A percentile compares a stretch with the other conserved stretches of the same genome.
Evolutionary conservation across 345 rosid genomes (phyloP).

Genomic region (Conringia planisiliqua): DNA sequence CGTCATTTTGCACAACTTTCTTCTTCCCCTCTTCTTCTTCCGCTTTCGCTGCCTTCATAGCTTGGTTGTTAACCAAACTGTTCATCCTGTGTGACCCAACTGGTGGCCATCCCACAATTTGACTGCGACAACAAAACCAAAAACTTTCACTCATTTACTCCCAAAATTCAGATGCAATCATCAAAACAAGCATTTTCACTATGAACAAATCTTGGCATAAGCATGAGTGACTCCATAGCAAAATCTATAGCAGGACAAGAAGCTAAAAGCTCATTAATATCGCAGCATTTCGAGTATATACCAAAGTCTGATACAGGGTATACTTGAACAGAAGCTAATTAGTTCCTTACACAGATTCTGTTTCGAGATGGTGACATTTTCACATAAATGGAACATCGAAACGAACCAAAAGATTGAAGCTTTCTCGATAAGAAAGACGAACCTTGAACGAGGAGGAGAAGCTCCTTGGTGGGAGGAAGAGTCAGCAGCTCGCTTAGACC

Average conservation of each 20-base stretch:
- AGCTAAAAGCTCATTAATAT: not conserved
- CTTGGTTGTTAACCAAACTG: slow-evolving; percentile 58
- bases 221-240: not conserved
- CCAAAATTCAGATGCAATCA: not conserved
- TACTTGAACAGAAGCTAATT: not conserved
- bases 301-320: not conserved
- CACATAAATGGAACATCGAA: not conserved
- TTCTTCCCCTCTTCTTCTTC: slow-evolving; percentile 26
- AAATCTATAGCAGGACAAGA: not conserved
- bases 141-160: not conserved
- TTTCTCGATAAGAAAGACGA: not conserved
- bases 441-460: slow-evolving; percentile 68
- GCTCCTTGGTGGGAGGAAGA: slow-evolving; percentile 54
- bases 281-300: not conserved
- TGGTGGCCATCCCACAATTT: slow-evolving; percentile 95
- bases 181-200: not conserved
- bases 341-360: not conserved
- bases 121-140: slow-evolving; percentile 48
- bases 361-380: not conserved
- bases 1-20: slow-evolving; percentile 31
- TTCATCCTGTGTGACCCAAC: slow-evolving; percentile 71
- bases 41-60: slow-evolving; percentile 48
- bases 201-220: not conserved
- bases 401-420: not conserved
- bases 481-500: slow-evolving; percentile 71